Conservation (phyloP, 176 grass and related monocot species). For the Saccharum spontaneum region DNA sequence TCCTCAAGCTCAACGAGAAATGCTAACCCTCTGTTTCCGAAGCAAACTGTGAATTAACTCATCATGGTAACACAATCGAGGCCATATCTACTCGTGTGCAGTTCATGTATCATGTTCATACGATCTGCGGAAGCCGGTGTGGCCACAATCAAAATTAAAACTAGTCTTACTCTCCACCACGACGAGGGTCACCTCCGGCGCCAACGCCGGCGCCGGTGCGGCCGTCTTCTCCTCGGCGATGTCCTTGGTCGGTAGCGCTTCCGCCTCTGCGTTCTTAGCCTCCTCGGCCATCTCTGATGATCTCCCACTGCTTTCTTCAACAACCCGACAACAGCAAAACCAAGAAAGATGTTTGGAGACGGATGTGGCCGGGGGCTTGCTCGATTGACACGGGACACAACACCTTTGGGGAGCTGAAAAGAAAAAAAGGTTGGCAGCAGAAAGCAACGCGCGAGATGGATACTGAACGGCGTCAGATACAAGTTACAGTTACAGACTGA, state of each 20-base stretch:
- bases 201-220: constrained; percentile 3
- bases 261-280: constrained; percentile 31
- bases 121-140: background rate
- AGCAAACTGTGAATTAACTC: background rate
- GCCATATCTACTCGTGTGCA: no score
- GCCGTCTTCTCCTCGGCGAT: constrained; percentile 43
- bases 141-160: background rate
- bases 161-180: constrained; percentile 36
- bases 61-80: no score
- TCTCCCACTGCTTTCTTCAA: background rate
- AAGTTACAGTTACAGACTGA: no score
- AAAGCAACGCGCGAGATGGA: no score
- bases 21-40: background rate
- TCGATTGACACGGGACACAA: background rate
- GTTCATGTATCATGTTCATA: no score
- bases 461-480: no score
- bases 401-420: no score
- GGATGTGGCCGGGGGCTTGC: background rate
- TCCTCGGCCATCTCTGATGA: constrained; percentile 40
- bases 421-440: no score
- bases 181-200: constrained; percentile 13
- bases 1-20: background rate
- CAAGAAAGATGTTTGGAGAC: background rate
- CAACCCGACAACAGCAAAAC: background rate
- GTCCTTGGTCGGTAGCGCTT: constrained; percentile 39